Evolutionary conservation across 1,284 basidiomycete species (phyloP).

Genomic region (Schizophyllum amplum): DNA sequence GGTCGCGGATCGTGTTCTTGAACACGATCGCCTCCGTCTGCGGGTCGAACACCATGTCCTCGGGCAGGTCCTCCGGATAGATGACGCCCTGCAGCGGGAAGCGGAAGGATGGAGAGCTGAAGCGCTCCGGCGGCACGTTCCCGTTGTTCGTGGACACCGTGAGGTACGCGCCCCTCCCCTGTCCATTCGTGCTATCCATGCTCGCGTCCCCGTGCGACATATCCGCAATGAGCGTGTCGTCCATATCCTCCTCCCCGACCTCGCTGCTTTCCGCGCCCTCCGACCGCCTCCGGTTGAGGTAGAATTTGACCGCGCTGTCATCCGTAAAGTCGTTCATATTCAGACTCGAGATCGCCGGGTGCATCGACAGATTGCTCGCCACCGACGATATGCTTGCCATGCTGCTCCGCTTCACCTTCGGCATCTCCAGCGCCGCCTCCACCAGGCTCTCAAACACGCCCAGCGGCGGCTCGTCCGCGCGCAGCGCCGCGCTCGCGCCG

Average conservation of each 20-base stretch:
- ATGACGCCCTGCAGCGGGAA: conserved; percentile 86
- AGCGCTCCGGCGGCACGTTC: conserved; percentile 59
- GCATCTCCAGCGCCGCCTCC: conserved; percentile 68
- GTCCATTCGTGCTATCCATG: conserved; percentile 17
- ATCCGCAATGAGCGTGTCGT: conserved; percentile 44
- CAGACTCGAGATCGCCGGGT: conserved; percentile 88
- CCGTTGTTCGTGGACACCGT: conserved; percentile 31
- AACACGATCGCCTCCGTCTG: conserved; percentile 87
- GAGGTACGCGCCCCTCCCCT: conserved; percentile 26
- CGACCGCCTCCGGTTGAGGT: conserved; percentile 57
- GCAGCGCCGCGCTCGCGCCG: conserved; percentile 66
- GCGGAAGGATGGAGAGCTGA: conserved; percentile 71
- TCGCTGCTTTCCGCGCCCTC: conserved; percentile 25
- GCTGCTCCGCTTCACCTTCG: conserved; percentile 87
- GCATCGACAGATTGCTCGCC: conserved; percentile 83
- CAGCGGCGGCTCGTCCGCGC: conserved; percentile 71
- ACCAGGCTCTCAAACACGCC: conserved; percentile 81
- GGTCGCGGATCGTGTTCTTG: conserved; percentile 55
- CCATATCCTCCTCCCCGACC: conserved; percentile 30
- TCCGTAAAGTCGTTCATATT: conserved; percentile 97
- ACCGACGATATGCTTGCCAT: conserved; percentile 92
- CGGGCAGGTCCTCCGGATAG: conserved; percentile 84
- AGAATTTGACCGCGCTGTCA: conserved; percentile 94
- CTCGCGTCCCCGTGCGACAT: conserved; percentile 23
- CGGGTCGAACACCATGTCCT: conserved; percentile 89